phyloP scores from a whole-genome alignment of 345 rosid species.

The Pistacia integerrima region DNA sequence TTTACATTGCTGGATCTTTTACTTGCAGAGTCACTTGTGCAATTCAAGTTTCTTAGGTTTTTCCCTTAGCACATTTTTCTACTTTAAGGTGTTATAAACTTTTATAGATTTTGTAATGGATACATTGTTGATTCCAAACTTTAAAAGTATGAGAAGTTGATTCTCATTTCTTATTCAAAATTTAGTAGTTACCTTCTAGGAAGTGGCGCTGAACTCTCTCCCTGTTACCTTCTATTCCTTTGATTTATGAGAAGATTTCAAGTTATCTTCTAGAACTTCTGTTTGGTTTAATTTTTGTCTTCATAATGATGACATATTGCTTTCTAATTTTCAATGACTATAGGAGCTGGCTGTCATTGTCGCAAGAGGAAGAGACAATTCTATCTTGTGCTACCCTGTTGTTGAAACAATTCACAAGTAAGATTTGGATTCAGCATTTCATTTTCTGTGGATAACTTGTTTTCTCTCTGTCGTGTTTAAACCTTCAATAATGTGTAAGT shows the following conservation, averaged over 20 bases:
- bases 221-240: too few species aligned
- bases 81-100: neutral
- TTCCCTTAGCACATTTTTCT: neutral
- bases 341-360: constrained; percentile 95
- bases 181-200: neutral
- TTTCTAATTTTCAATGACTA: constrained; percentile 2
- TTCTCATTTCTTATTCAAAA: neutral
- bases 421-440: constrained; percentile 17
- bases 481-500: neutral
- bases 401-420: constrained; percentile 97
- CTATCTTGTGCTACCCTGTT: constrained; percentile 83
- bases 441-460: neutral
- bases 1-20: neutral
- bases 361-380: constrained; percentile 86
- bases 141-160: neutral
- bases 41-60: neutral
- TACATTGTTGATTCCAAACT: neutral
- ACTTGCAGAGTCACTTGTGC: neutral
- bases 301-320: neutral
- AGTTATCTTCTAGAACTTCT: neutral
- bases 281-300: neutral
- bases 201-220: neutral
- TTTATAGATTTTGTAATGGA: neutral
- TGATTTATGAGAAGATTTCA: neutral
- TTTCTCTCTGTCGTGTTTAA: neutral